Base-by-base conservation (phyloP, 2,329 filamentous ascomycete genomes). In the Nemania sp. region DNA sequence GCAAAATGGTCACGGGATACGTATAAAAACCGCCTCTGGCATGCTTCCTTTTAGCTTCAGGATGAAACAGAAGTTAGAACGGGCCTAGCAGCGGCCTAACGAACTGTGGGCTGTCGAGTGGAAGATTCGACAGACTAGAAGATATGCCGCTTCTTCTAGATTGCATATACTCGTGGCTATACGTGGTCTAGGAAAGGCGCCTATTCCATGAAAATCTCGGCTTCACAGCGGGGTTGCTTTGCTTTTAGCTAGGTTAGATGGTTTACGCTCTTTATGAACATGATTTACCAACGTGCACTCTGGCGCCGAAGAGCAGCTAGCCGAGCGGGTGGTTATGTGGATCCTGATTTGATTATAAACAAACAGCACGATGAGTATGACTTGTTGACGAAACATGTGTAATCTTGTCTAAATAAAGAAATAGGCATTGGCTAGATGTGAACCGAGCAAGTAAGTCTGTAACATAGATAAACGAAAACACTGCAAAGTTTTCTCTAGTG, bases 81-180 rank as follows among this genome's bases (percentile, higher is more conserved):
- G 7, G 34, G 21, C 25, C 29, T 13, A n/a, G 39, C 20, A 37
- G 46, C 50, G 42, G 43, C 10, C 32, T n/a, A 47, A 32, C 20
- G 45, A 40, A 50, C 32, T n/a, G 32, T 53, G 48, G 40, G 48
- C 35, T 32, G 29, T 25, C 34, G n/a, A 20, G 42, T 60, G 46
- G 51, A 20, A 17, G 47, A 29, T 29, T 29, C 25, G 25, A 29
- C 7, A 29, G 3, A 4, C 7, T n/a, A n/a, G n/a, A n/a, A 29
- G 4, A 29, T 29, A 29, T 29, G 3, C 25, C 25, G 3, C 25
- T 29, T 29, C 25, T 29, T 29, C n/a, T 29, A 29, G 25, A 29
- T 29, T 29, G 25, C 4, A 29, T 29, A 29, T 29, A 29, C 7
- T 29, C 25, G 7, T 3, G 25, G 3, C 25, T 29, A 29, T 29